Evolutionary conservation across 805 yeast species (phyloP), one percentile per base, ranked within the genome.

Genomic region (Peterozyma xylosa): DNA sequence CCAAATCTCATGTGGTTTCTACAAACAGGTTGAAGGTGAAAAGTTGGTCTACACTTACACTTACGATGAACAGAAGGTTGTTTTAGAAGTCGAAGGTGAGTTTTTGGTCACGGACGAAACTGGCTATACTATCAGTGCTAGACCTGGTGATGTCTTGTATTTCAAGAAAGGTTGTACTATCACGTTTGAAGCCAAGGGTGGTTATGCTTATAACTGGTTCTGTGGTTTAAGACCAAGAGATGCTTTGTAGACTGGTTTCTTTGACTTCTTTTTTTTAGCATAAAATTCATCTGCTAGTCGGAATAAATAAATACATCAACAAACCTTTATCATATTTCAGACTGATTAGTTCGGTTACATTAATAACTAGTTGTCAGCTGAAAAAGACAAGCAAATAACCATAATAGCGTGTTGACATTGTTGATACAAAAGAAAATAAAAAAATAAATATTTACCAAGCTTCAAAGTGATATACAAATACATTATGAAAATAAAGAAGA

Each of bases 11-110:
- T 70, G 80, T 58, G 89, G 89, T 42, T 81, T 82, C 67, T 82
- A 76, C 73, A 73, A 68, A 55, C 87, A 82, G 64, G 82, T 78
- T 60, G 66, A 68, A 45, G 88, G 88, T 47, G 80, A 76, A 59
- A 76, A 82, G 39, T 71, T 82, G 57, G 85, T 75, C 14, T 82
- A 82, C 72, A 61, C 67, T 45, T 82, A 82, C 66, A 66, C 64
- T 56, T 76, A 80, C 63, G 86, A 82, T 56, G 88, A 80, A 65
- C 74, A 78, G 77, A 82, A 82, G 65, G 68, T 82, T 53, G 73
- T 79, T 58, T 70, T 81, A 49, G 86, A 82, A 62, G 80, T 78
- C 43, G 78, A 74, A 53, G 86, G 86, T 52, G 78, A 75, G 55
- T 80, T 76, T 68, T 66, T 69, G 42, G 68, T 82, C 53, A 54